Conservation (phyloP, 768 basidiomycete species). For the Myochromella boudieri region DNA sequence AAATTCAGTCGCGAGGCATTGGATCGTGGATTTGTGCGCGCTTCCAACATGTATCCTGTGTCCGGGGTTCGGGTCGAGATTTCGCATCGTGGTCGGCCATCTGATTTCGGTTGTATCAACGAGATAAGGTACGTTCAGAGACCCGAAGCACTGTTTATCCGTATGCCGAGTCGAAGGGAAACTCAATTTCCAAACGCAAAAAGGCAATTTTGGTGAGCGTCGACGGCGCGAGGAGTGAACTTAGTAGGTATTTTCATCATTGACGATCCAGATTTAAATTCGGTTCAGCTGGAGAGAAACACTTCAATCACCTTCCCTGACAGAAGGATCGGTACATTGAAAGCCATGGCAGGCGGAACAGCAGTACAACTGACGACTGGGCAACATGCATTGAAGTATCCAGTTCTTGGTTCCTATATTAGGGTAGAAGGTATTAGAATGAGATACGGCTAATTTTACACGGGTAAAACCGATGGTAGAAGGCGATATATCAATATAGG, state of each 20-base stretch:
- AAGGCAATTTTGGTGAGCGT: slow-evolving; percentile 7
- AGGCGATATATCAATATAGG: slow-evolving; percentile 7
- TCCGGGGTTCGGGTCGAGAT: slow-evolving; percentile 67
- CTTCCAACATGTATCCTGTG: slow-evolving; percentile 62
- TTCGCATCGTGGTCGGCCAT: slow-evolving; percentile 60
- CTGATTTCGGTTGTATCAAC: slow-evolving; percentile 57
- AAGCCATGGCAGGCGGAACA: slow-evolving; percentile 6
- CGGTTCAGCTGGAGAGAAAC: slow-evolving; percentile 6
- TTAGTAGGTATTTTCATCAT: slow-evolving; percentile 6
- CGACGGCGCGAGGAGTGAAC: slow-evolving; percentile 1
- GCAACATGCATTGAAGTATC: slow-evolving; percentile 7
- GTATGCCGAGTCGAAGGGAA: neutral
- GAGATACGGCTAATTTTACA: slow-evolving; percentile 19
- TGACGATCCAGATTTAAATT: slow-evolving; percentile 2
- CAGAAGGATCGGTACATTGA: slow-evolving; percentile 5
- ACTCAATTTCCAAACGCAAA: slow-evolving; percentile 6
- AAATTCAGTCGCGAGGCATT: slow-evolving; percentile 50
- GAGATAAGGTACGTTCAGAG: slow-evolving; percentile 47
- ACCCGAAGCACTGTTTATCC: slow-evolving; percentile 3
- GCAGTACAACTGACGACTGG: slow-evolving; percentile 5
- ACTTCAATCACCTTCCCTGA: slow-evolving; percentile 9
- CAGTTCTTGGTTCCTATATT: slow-evolving; percentile 14
- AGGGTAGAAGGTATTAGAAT: slow-evolving; percentile 14
- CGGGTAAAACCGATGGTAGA: slow-evolving; percentile 13
- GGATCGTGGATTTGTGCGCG: slow-evolving; percentile 44